phyloP scores from a whole-genome alignment of 768 basidiomycete genomes.

The Podaxis sp. region DNA sequence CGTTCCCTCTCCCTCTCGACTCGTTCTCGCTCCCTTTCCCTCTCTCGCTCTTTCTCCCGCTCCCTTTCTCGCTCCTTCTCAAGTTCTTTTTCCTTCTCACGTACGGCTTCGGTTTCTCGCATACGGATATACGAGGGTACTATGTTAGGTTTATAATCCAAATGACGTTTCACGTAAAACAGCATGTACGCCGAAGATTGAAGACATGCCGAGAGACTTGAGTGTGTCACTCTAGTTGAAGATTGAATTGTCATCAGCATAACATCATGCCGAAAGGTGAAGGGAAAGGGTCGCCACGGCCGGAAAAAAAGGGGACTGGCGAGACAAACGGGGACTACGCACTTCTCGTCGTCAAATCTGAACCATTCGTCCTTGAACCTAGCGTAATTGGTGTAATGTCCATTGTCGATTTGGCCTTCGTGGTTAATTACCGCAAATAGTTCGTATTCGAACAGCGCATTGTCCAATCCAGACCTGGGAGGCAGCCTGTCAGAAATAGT shows the following conservation, averaged over 20 bases:
- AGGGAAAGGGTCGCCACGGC: not conserved
- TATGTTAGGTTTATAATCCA: conserved; percentile 77
- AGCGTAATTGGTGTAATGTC: conserved; percentile 90
- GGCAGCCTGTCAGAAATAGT: not conserved
- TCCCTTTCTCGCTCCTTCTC: conserved; percentile 48
- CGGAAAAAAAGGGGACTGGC: not conserved
- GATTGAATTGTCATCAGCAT: not conserved
- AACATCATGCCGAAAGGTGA: not conserved
- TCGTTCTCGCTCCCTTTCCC: conserved; percentile 27
- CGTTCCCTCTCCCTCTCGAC: conserved; percentile 32
- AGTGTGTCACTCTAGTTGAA: conserved; percentile 60
- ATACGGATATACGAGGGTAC: conserved; percentile 67
- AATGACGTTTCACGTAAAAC: conserved; percentile 88
- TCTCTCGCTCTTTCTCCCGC: conserved; percentile 41
- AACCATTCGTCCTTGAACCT: conserved; percentile 83
- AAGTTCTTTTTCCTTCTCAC: conserved; percentile 37
- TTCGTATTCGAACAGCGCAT: conserved; percentile 80
- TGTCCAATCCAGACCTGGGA: conserved; percentile 43
- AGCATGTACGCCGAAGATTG: conserved; percentile 88
- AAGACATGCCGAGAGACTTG: conserved; percentile 67
- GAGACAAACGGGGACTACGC: not conserved
- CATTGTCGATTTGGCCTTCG: conserved; percentile 92
- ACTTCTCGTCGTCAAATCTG: conserved; percentile 15
- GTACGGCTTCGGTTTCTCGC: conserved; percentile 64
- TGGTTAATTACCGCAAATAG: conserved; percentile 93